These are phyloP conservation scores for Citrus unshiu DNA, from an alignment of 345 rosid species.

Conservation along the genomic window DNA sequence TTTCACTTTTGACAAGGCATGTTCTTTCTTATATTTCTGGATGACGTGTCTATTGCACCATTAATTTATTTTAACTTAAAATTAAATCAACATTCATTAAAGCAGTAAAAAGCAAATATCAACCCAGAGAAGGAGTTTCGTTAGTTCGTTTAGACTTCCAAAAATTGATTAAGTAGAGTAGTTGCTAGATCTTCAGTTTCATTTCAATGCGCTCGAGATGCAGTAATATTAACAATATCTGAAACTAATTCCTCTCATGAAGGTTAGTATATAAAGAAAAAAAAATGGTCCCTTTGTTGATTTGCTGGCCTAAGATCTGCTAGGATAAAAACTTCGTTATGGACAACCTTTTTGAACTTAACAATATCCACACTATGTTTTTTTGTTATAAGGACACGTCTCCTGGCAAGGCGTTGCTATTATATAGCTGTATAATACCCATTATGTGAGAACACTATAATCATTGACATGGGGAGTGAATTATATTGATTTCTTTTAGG, in stretches of 20 bases:
- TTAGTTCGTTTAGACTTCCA: too few species aligned
- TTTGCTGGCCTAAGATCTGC: neutral
- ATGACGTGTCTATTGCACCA: neutral
- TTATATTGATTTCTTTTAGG: slow-evolving; percentile 38
- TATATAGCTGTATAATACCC: too few species aligned
- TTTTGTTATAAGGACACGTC: neutral
- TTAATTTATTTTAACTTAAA: neutral
- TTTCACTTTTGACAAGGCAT: slow-evolving; percentile 88
- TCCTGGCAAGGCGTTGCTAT: neutral
- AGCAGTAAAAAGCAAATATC: neutral
- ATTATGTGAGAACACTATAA: neutral
- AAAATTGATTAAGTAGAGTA: too few species aligned
- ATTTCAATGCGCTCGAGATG: neutral
- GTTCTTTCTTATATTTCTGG: slow-evolving; percentile 14
- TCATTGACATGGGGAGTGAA: neutral
- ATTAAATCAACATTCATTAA: neutral
- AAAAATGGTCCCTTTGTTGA: neutral
- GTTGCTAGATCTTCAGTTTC: neutral
- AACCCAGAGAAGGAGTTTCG: neutral
- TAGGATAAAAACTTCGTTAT: neutral
- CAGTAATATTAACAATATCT: neutral
- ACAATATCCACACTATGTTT: neutral
- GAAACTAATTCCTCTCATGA: neutral
- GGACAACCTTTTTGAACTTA: neutral
- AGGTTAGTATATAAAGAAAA: neutral